Percentiles rank a stretch among this genome's conserved stretches.
Conservation (phyloP, 2,329 filamentous ascomycete species). For the Fusarium foetens region DNA sequence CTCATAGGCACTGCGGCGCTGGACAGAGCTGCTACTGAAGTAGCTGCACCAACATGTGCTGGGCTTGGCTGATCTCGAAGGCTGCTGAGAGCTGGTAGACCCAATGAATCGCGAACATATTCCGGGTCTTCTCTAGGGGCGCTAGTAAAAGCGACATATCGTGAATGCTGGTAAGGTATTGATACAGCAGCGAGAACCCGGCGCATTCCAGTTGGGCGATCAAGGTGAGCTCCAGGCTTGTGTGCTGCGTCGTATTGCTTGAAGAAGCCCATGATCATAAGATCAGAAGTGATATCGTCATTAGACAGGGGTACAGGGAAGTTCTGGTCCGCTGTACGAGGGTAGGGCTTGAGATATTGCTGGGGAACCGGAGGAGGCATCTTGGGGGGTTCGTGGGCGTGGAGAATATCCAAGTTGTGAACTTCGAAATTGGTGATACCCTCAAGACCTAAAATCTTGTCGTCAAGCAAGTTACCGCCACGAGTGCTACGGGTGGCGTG, state of each 20-base stretch:
- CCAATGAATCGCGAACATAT: constrained; percentile 60
- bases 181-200: constrained; percentile 66
- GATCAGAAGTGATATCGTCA: constrained; percentile 65
- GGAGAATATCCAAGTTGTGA: constrained; percentile 66
- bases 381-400: constrained; percentile 65
- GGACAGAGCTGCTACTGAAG: constrained; percentile 43
- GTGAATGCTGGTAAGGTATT: constrained; percentile 57
- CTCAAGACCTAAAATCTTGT: constrained; percentile 69
- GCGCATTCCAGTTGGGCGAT: constrained; percentile 63
- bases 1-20: constrained; percentile 62
- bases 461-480: constrained; percentile 65
- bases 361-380: constrained; percentile 67
- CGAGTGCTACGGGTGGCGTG: constrained; percentile 72
- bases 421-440: constrained; percentile 68
- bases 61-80: constrained; percentile 55
- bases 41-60: constrained; percentile 33
- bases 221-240: constrained; percentile 66
- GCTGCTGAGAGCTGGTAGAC: constrained; percentile 56
- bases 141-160: constrained; percentile 60
- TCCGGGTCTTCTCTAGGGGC: constrained; percentile 61
- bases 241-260: constrained; percentile 65
- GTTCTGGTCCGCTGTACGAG: constrained; percentile 65
- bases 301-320: constrained; percentile 61
- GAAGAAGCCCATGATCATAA: constrained; percentile 68
- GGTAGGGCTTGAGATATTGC: constrained; percentile 68